Evolutionary conservation across 257 asterid species (phyloP).

Genomic region (Capsicum chinense): DNA sequence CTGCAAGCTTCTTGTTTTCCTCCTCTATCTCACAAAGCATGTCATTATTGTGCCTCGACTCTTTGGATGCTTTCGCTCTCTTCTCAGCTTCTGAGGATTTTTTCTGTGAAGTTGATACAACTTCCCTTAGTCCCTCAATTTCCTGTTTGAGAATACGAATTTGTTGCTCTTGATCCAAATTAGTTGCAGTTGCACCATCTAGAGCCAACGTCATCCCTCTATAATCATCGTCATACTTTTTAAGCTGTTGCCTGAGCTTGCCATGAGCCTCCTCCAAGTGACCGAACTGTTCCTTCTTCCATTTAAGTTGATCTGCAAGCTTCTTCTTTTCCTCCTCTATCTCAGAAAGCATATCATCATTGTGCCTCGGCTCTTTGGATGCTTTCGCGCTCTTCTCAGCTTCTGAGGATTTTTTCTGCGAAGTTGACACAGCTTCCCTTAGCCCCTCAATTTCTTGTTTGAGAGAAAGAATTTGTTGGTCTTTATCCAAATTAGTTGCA

Average conservation of each 20-base stretch:
- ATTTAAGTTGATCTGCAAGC: slow-evolving; percentile 70
- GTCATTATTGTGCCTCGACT: slow-evolving; percentile 55
- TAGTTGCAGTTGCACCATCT: neutral
- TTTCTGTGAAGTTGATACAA: slow-evolving; percentile 17
- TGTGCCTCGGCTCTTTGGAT: slow-evolving; percentile 44
- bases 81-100: slow-evolving; percentile 41
- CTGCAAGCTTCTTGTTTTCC: slow-evolving; percentile 57
- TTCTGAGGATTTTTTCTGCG: slow-evolving; percentile 40
- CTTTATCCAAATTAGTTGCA: slow-evolving; percentile 57
- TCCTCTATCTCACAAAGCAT: slow-evolving; percentile 57
- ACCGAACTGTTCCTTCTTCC: slow-evolving; percentile 87
- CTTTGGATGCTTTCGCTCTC: slow-evolving; percentile 41
- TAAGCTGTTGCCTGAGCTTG: slow-evolving; percentile 56
- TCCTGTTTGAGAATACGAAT: slow-evolving; percentile 30
- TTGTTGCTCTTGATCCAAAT: slow-evolving; percentile 28
- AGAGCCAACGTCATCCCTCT: neutral
- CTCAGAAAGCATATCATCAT: slow-evolving; percentile 53
- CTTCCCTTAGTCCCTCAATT: slow-evolving; percentile 29
- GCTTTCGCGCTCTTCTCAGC: slow-evolving; percentile 12
- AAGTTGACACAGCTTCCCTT: slow-evolving; percentile 46
- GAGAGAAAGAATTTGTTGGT: slow-evolving; percentile 53
- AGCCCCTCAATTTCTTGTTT: slow-evolving; percentile 61
- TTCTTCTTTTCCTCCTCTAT: slow-evolving; percentile 66
- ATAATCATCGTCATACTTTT: slow-evolving; percentile 55
- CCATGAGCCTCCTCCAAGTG: slow-evolving; percentile 82